A percentile compares a stretch with the other conserved stretches of the same genome.
These are phyloP conservation scores for Heracleum sosnowskyi DNA, from an alignment of 129 eudicot species.

Conservation along the genomic window DNA sequence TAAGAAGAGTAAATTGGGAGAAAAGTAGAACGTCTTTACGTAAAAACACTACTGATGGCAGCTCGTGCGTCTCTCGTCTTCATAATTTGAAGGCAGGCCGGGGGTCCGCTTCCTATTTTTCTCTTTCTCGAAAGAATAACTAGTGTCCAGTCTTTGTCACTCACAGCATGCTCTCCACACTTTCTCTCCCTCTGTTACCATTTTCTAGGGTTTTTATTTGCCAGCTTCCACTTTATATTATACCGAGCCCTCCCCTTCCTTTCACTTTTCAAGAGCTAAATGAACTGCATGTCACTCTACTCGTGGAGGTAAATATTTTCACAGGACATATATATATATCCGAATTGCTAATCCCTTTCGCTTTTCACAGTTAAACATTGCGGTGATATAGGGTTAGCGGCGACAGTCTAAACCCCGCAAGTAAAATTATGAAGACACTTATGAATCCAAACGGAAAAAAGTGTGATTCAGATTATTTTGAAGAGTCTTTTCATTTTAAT, in stretches of 20 bases:
- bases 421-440: not conserved
- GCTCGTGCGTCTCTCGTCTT: constrained; percentile 1
- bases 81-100: not conserved
- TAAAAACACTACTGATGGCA: not conserved
- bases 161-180: not conserved
- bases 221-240: not conserved
- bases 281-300: not conserved
- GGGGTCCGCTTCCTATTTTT: not conserved
- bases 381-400: not conserved
- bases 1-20: constrained; percentile 2
- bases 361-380: not conserved
- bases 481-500: no score
- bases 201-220: constrained; percentile 2
- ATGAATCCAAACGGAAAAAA: no score
- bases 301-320: not conserved
- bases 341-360: not conserved
- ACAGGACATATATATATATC: no score
- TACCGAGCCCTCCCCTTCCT: not conserved
- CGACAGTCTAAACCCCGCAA: not conserved
- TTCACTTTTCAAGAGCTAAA: not conserved
- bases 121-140: constrained; percentile 1
- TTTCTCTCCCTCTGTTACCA: not conserved
- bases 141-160: not conserved
- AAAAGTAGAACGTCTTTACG: constrained; percentile 6
- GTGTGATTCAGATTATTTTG: no score